These are phyloP conservation scores for Lyophyllum shimeji DNA, from an alignment of 768 basidiomycete genomes.

Conservation along the genomic window DNA sequence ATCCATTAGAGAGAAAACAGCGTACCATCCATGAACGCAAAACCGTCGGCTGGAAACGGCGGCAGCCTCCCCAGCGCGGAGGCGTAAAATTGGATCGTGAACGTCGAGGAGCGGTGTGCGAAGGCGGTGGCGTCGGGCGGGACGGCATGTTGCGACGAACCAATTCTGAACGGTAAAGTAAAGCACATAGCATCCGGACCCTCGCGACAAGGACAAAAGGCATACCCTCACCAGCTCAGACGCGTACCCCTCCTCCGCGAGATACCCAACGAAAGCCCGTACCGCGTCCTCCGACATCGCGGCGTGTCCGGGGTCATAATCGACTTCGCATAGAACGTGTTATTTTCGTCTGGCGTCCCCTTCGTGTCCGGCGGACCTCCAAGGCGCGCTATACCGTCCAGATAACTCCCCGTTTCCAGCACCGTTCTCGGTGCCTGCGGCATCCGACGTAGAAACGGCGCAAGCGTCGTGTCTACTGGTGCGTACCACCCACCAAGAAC, in stretches of 20 bases:
- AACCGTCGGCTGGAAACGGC: slow-evolving; percentile 44
- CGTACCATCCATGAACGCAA: slow-evolving; percentile 41
- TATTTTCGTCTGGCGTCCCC: slow-evolving; percentile 16
- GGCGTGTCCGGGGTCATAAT: slow-evolving; percentile 29
- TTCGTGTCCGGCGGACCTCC: slow-evolving; percentile 23
- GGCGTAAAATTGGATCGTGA: slow-evolving; percentile 52
- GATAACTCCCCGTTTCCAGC: slow-evolving; percentile 18
- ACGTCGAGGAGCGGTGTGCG: slow-evolving; percentile 40
- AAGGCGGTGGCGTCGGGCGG: slow-evolving; percentile 42
- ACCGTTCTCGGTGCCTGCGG: slow-evolving; percentile 4
- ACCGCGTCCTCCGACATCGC: slow-evolving; percentile 31
- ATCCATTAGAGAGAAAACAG: too few species aligned
- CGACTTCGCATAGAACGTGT: slow-evolving; percentile 36
- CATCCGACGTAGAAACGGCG: slow-evolving; percentile 15
- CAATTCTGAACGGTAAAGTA: slow-evolving; percentile 24
- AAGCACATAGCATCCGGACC: background rate
- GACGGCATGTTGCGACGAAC: slow-evolving; percentile 38
- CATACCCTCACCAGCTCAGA: slow-evolving; percentile 24
- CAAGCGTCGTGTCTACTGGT: slow-evolving; percentile 1
- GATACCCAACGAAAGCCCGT: slow-evolving; percentile 32
- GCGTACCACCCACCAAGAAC: slow-evolving; percentile 30
- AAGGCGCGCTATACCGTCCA: slow-evolving; percentile 12
- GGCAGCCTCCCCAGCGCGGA: slow-evolving; percentile 33
- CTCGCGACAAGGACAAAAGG: too few species aligned
- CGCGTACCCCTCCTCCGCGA: slow-evolving; percentile 31